Conservation (phyloP, 179 eudicot genomes). For the Carnegiea gigantea region DNA sequence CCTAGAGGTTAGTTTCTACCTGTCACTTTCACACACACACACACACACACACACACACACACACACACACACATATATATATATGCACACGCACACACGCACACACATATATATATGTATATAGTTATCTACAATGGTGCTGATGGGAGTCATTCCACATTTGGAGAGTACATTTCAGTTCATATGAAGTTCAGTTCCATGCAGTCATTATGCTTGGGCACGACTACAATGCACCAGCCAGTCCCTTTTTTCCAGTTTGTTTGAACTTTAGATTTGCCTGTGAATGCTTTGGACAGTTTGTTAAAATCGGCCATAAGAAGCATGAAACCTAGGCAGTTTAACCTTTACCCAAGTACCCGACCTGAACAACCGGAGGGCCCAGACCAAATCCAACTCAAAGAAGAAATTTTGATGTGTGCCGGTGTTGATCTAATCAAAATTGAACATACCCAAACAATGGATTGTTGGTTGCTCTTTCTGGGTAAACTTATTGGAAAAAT, state of each 20-base stretch:
- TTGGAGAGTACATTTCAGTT: neutral
- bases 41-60: no score
- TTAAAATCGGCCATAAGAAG: neutral
- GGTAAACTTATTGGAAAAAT: neutral
- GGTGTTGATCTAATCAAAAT: neutral
- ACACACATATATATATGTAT: no score
- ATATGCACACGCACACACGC: no score
- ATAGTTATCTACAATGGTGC: no score
- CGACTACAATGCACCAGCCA: no score
- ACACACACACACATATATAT: no score
- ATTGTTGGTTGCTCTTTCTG: neutral
- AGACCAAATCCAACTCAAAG: neutral
- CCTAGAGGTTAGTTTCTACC: conserved; percentile 63
- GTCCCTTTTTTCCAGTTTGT: no score
- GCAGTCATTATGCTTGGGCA: neutral
- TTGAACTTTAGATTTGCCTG: neutral
- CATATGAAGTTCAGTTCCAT: neutral
- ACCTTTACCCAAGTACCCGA: neutral
- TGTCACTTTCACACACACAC: neutral
- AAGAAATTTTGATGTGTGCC: neutral
- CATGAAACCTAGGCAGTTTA: neutral
- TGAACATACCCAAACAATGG: neutral
- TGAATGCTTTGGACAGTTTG: neutral
- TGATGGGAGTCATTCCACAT: neutral
- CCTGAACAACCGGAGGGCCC: neutral